These are phyloP conservation scores for Polygonum aviculare DNA, from an alignment of 148 eudicot genomes.

Conservation along the genomic window DNA sequence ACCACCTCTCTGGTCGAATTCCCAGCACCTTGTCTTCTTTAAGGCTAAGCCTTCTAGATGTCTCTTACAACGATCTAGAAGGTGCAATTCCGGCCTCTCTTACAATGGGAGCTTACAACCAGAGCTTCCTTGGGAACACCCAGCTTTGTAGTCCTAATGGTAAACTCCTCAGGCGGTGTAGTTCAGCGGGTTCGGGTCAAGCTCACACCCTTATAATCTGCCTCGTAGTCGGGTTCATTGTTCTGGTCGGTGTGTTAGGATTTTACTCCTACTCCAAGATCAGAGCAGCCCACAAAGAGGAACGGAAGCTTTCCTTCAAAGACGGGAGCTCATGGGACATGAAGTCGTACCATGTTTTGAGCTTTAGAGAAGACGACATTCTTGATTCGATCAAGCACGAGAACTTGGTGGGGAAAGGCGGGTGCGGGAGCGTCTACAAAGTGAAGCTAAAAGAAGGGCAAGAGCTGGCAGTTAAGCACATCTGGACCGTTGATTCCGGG, in stretches of 20 bases:
- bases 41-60: constrained; percentile 62
- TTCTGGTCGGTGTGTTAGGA: constrained; percentile 25
- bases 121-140: constrained; percentile 58
- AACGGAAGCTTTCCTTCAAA: constrained; percentile 35
- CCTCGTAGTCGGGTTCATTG: constrained; percentile 26
- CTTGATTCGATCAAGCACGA: constrained; percentile 65
- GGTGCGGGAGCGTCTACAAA: constrained; percentile 76
- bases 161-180: constrained; percentile 36
- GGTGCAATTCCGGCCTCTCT: constrained; percentile 67
- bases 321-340: constrained; percentile 73
- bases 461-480: constrained; percentile 83
- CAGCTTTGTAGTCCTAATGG: constrained; percentile 63
- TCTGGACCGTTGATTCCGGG: constrained; percentile 40
- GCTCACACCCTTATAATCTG: constrained; percentile 29
- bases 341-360: constrained; percentile 72
- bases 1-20: constrained; percentile 58
- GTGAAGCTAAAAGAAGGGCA: constrained; percentile 44
- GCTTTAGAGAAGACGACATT: constrained; percentile 73
- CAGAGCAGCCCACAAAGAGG: constrained; percentile 15
- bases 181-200: constrained; percentile 16
- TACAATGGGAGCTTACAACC: constrained; percentile 39
- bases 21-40: constrained; percentile 50
- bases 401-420: constrained; percentile 89
- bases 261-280: constrained; percentile 34
- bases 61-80: constrained; percentile 51